Conservation (phyloP, 108 stramenopile species). For the Cyclotella sp. region DNA sequence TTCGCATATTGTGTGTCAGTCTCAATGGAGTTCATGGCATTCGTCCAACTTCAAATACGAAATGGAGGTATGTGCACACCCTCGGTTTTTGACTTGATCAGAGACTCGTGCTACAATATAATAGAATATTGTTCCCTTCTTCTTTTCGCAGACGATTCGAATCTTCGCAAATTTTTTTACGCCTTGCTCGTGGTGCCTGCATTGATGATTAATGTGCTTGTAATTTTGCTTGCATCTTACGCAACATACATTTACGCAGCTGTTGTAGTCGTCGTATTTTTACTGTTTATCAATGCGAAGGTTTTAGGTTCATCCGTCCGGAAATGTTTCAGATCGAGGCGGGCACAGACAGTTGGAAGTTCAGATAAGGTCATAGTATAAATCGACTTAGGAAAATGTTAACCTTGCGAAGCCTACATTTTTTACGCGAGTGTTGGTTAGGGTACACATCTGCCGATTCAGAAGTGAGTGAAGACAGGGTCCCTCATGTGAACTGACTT, state of each 20-base stretch:
- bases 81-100: background rate
- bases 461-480: too few species aligned
- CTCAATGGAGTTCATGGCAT: conserved; percentile 38
- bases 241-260: conserved; percentile 52
- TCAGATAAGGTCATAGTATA: background rate
- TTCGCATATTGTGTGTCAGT: conserved; percentile 39
- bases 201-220: conserved; percentile 24
- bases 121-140: conserved; percentile 1
- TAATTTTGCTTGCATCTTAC: conserved; percentile 44
- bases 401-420: too few species aligned
- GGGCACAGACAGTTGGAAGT: background rate
- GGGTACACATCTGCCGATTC: too few species aligned
- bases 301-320: background rate
- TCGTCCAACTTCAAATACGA: conserved; percentile 28
- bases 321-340: background rate
- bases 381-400: background rate
- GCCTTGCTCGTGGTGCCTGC: conserved; percentile 26
- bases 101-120: background rate
- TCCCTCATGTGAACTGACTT: too few species aligned
- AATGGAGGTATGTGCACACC: conserved; percentile 23
- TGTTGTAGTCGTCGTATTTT: conserved; percentile 20
- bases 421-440: too few species aligned
- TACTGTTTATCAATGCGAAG: conserved; percentile 27
- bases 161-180: conserved; percentile 26
- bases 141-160: conserved; percentile 12